These are phyloP conservation scores for Aureobasidium sp. DNA, from an alignment of 2,329 filamentous ascomycete species.

Conservation along the genomic window DNA sequence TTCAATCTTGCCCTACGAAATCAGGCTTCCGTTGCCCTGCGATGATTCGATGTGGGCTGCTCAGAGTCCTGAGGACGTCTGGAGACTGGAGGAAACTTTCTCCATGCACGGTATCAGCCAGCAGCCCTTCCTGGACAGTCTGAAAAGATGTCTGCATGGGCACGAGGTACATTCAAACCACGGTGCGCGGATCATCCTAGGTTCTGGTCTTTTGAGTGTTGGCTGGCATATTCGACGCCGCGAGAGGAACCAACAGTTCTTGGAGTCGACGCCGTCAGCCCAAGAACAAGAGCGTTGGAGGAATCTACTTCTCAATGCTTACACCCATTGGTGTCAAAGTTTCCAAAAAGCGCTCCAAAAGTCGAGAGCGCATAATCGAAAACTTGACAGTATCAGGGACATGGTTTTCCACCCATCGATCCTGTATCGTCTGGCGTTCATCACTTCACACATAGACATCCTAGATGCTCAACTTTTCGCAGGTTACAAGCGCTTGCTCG, in stretches of 20 bases:
- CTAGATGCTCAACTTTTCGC: conserved; percentile 93
- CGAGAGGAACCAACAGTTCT: conserved; percentile 80
- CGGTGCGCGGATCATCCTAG: conserved; percentile 81
- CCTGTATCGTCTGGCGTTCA: conserved; percentile 83
- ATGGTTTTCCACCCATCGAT: conserved; percentile 79
- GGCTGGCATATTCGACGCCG: conserved; percentile 96
- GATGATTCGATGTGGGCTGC: conserved; percentile 88
- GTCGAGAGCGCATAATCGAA: conserved; percentile 24
- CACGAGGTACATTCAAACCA: conserved; percentile 79
- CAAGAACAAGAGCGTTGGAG: conserved; percentile 88
- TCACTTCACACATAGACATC: conserved; percentile 93
- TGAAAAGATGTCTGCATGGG: conserved; percentile 77
- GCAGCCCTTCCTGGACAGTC: conserved; percentile 76
- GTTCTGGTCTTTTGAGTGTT: conserved; percentile 84
- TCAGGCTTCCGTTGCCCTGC: conserved; percentile 80
- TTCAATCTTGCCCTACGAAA: conserved; percentile 92
- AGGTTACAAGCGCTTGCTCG: conserved; percentile 71
- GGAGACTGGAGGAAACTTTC: conserved; percentile 69
- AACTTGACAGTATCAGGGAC: conserved; percentile 37
- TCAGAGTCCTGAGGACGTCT: conserved; percentile 74
- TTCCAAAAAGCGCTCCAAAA: conserved; percentile 70
- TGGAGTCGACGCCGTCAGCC: conserved; percentile 69
- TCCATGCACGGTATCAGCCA: conserved; percentile 72
- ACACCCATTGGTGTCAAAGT: conserved; percentile 84
- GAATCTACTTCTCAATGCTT: conserved; percentile 69